Evolutionary conservation across 176 grass and related monocot genomes (phyloP), one percentile per base, ranked within the genome.

Genomic region (Aechmea fasciata): DNA sequence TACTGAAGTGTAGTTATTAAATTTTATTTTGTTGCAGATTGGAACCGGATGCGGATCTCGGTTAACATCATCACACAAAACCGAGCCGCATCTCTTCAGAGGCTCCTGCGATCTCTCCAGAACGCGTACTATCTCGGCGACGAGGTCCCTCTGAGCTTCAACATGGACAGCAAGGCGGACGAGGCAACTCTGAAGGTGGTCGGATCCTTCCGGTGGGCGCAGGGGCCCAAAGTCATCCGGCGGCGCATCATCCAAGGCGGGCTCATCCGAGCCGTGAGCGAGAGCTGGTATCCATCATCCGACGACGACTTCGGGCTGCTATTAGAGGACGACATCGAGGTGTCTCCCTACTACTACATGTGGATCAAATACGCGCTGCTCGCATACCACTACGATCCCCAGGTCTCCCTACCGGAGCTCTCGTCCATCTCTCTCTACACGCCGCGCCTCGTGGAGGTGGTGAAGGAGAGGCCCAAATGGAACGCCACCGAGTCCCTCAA

Each of bases 61-160:
- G 89, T 99, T 73, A 99, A 99, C 94, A 93, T 99, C 76, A 85
- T 99, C 79, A 99, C 94, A 17, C 94, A 99, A 75, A 93, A 92
- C 80, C 81, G 94, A 0, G 82, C 65, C 0, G 71, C 49, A 11
- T 99, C 94, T 65, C 94, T 99, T 33, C 33, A 57, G 19, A 64
- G 94, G 8, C 80, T 99, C 13, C 66, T 99, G 9, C 22, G 2
- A 9, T 90, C 94, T 24, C 84, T 99, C 41, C 68, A 86, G 29
- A 70, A 75, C 22, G 86, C 94, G 0, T 90, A 78, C 78, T 99
- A 99, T 72, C 54, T 99, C 0, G 80, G 94, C 11, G 94, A 99
- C 25, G 89, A 93, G 84, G 84, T 99, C 69, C 80, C 84, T 2
- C 75, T 99, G 50, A 93, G 83, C 78, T 90, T 99, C 84, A 99